Conservation (phyloP, 2,329 filamentous ascomycete species). For the Botrytis porri region DNA sequence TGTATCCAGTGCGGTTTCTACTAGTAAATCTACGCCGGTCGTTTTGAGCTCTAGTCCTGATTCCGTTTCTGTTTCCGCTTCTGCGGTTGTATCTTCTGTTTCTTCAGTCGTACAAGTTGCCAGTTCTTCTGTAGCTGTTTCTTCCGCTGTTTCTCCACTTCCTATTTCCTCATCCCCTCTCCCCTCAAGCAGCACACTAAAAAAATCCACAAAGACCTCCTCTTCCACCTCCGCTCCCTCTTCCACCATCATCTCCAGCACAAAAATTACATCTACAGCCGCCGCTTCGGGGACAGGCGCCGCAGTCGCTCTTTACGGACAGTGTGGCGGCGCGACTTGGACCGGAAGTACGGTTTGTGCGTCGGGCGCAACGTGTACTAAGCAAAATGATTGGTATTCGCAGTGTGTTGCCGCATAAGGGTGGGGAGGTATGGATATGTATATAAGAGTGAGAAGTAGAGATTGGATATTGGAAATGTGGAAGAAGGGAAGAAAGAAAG, state of each 20-base stretch:
- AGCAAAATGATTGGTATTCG: slow-evolving; percentile 11
- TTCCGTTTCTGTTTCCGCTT: neutral
- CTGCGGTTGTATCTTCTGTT: neutral
- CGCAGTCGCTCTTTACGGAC: slow-evolving; percentile 4
- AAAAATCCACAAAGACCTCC: neutral
- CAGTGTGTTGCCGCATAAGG: slow-evolving; percentile 15
- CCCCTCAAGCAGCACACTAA: neutral
- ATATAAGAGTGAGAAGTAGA: neutral
- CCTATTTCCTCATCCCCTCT: neutral
- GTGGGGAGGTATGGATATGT: neutral
- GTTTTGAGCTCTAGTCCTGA: neutral
- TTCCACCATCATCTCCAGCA: neutral
- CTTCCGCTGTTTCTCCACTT: neutral
- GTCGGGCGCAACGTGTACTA: neutral
- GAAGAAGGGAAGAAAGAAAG: neutral
- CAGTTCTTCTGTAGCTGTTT: neutral
- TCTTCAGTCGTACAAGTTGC: neutral
- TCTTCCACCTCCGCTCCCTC: neutral
- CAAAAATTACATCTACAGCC: neutral
- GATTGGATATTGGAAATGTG: neutral
- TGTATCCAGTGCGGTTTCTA: neutral
- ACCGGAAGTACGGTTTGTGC: slow-evolving; percentile 1
- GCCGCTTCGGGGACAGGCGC: neutral
- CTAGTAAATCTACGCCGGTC: neutral
- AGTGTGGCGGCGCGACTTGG: slow-evolving; percentile 11